A percentile compares a stretch with the other conserved stretches of the same genome.
These are phyloP conservation scores for Fraxinus sp. DNA, from an alignment of 305 asterid species.

Conservation along the genomic window DNA sequence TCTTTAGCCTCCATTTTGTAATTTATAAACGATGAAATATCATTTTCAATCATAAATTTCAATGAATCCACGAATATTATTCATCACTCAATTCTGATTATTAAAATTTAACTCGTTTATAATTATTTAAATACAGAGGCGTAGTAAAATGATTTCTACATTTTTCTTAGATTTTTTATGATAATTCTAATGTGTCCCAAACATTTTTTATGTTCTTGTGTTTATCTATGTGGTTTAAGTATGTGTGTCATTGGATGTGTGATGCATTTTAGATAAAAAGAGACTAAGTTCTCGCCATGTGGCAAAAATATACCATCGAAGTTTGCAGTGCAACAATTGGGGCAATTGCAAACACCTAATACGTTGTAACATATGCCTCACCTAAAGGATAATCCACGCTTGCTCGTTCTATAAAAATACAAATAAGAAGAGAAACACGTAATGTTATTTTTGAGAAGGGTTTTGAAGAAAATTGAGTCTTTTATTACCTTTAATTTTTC, in stretches of 20 bases:
- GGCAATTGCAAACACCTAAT: not conserved
- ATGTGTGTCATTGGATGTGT: not conserved
- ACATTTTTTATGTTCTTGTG: no score
- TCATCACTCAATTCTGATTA: not conserved
- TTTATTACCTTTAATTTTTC: not conserved
- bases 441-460: not conserved
- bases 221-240: not conserved
- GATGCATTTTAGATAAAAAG: not conserved
- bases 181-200: no score
- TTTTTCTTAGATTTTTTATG: not conserved
- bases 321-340: not conserved
- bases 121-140: not conserved
- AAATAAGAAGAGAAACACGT: not conserved
- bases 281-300: not conserved
- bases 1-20: not conserved
- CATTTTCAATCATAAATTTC: not conserved
- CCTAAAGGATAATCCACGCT: not conserved
- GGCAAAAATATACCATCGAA: not conserved
- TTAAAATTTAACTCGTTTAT: not conserved
- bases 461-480: not conserved
- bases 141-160: not conserved
- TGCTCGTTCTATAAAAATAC: not conserved
- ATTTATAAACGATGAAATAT: no score
- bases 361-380: not conserved
- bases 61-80: not conserved